phyloP scores from a whole-genome alignment of 192 early-diverging fungal species.

The Linderina pennispora region DNA sequence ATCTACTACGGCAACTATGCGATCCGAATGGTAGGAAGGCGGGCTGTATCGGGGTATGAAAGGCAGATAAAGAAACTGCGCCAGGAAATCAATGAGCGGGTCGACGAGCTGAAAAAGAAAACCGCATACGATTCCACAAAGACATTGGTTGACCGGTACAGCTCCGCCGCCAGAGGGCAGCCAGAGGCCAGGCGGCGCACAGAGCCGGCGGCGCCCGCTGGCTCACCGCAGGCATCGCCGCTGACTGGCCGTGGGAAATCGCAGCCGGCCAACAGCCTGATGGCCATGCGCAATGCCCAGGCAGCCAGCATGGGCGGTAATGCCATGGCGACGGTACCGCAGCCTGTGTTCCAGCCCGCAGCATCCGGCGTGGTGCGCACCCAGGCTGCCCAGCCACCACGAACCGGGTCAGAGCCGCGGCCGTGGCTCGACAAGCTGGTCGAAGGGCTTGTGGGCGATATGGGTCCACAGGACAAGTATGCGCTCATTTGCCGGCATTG shows the following conservation, averaged over 20 bases:
- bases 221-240: slow-evolving; percentile 50
- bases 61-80: slow-evolving; percentile 28
- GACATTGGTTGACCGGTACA: slow-evolving; percentile 83
- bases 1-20: slow-evolving; percentile 35
- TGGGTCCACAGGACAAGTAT: slow-evolving; percentile 81
- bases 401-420: slow-evolving; percentile 9
- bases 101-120: slow-evolving; percentile 95
- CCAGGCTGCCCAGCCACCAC: slow-evolving; percentile 7
- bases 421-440: slow-evolving; percentile 90
- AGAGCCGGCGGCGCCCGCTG: slow-evolving; percentile 58
- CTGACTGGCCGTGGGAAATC: not conserved
- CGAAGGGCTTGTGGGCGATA: slow-evolving; percentile 86
- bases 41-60: slow-evolving; percentile 19
- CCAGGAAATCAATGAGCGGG: slow-evolving; percentile 61
- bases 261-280: not conserved
- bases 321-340: not conserved
- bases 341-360: too few species aligned
- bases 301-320: not conserved
- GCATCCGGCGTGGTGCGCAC: slow-evolving; percentile 29
- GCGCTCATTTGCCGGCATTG: slow-evolving; percentile 91
- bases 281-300: not conserved
- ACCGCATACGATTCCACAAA: slow-evolving; percentile 89
- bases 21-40: slow-evolving; percentile 18
- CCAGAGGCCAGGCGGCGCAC: slow-evolving; percentile 32
- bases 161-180: slow-evolving; percentile 35